Conservation (phyloP, 1,139 yeast genomes). For the Cylindricascospora bacillispora region DNA sequence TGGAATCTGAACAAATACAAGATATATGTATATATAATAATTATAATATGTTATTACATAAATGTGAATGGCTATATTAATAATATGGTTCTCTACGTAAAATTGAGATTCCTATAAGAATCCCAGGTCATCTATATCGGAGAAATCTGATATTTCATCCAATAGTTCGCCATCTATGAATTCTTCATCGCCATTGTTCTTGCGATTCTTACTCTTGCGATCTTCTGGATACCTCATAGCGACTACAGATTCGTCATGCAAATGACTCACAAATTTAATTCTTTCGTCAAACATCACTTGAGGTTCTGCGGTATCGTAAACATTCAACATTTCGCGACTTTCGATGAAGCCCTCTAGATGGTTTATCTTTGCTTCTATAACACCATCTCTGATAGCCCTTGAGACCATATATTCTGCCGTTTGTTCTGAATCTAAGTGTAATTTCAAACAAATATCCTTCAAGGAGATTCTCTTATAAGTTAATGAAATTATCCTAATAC, state of each 20-base stretch:
- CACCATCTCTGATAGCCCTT: slow-evolving; percentile 95
- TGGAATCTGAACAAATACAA: too few relatives aligned
- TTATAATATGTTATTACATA: too few relatives aligned
- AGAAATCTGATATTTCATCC: slow-evolving; percentile 24
- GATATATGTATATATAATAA: too few relatives aligned
- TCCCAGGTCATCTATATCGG: slow-evolving; percentile 24
- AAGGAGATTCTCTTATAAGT: slow-evolving; percentile 85
- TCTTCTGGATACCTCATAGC: slow-evolving; percentile 80
- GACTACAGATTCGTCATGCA: slow-evolving; percentile 87
- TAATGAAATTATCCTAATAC: slow-evolving; percentile 84
- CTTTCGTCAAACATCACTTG: slow-evolving; percentile 85
- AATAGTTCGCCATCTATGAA: slow-evolving; percentile 15
- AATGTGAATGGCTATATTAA: too few relatives aligned
- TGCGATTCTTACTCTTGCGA: slow-evolving; percentile 10
- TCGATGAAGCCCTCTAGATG: slow-evolving; percentile 90
- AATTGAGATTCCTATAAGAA: slow-evolving; percentile 17
- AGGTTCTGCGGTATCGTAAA: slow-evolving; percentile 80
- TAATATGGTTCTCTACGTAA: too few relatives aligned
- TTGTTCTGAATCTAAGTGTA: slow-evolving; percentile 87
- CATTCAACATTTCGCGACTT: slow-evolving; percentile 72
- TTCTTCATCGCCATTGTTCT: slow-evolving; percentile 14
- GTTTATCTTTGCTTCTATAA: slow-evolving; percentile 86
- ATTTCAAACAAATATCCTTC: slow-evolving; percentile 80
- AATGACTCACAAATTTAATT: slow-evolving; percentile 78
- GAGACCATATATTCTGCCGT: slow-evolving; percentile 95